Percentiles rank a stretch among this genome's conserved stretches.
Conservation (phyloP, 805 yeast genomes). For the Spathaspora sp. region DNA sequence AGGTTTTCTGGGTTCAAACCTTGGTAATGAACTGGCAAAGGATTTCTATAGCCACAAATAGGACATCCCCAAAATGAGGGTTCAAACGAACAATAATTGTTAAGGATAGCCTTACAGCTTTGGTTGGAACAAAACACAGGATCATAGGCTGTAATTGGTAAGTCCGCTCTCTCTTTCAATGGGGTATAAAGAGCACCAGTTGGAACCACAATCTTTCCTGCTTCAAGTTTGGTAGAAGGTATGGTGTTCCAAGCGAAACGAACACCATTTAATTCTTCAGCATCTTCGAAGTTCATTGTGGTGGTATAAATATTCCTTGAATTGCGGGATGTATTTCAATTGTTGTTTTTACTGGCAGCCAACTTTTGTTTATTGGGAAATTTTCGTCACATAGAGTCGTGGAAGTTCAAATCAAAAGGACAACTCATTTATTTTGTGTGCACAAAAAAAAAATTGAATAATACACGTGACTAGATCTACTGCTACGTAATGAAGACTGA, state of each 20-base stretch:
- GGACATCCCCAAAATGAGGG: conserved; percentile 85
- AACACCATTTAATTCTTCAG: conserved; percentile 44
- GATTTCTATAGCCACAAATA: conserved; percentile 73
- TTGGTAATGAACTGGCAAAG: conserved; percentile 77
- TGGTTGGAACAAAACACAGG: conserved; percentile 53
- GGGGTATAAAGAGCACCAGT: conserved; percentile 96
- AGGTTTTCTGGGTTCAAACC: conserved; percentile 70
- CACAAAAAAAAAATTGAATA: neutral
- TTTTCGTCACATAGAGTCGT: neutral
- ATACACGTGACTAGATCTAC: neutral
- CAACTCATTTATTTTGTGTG: neutral
- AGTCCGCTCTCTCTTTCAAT: conserved; percentile 68
- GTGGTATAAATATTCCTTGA: neutral
- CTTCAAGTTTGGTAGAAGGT: conserved; percentile 86
- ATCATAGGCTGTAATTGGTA: conserved; percentile 50
- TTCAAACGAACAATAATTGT: conserved; percentile 83
- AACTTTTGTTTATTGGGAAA: neutral
- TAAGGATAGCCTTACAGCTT: conserved; percentile 79
- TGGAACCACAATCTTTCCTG: conserved; percentile 89
- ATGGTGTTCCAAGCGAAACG: conserved; percentile 61
- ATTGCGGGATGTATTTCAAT: neutral
- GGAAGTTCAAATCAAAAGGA: neutral
- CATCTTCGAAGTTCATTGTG: conserved; percentile 38
- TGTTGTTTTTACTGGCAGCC: neutral
- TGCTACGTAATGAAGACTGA: no score